phyloP scores from a whole-genome alignment of 1,139 yeast species.

The Petasospora fabianii region DNA sequence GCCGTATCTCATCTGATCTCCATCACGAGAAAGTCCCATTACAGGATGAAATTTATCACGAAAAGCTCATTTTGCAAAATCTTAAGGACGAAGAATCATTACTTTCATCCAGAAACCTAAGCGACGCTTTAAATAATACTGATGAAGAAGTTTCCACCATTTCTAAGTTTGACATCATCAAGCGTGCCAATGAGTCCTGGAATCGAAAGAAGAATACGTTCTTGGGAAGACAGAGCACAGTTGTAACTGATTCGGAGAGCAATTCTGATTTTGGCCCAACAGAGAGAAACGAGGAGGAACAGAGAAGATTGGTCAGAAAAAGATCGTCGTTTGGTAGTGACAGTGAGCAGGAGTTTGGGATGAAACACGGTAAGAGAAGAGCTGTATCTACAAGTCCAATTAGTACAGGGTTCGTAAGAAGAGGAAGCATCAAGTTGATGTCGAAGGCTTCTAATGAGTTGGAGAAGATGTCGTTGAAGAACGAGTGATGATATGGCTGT shows the following conservation, averaged over 20 bases:
- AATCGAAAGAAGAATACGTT: conserved; percentile 20
- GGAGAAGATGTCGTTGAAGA: conserved; percentile 29
- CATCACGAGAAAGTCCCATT: conserved; percentile 23
- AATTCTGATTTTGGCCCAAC: conserved; percentile 1
- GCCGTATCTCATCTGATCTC: conserved; percentile 23
- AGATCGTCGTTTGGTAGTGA: conserved; percentile 18
- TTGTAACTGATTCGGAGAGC: not conserved
- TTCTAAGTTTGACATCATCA: conserved; percentile 25
- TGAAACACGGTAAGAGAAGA: conserved; percentile 19
- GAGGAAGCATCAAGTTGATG: conserved; percentile 26
- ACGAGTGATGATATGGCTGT: conserved; percentile 1
- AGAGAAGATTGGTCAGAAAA: conserved; percentile 16
- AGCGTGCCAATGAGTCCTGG: conserved; percentile 27
- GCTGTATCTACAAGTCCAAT: conserved; percentile 28
- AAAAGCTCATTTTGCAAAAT: conserved; percentile 23
- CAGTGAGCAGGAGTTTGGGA: conserved; percentile 1
- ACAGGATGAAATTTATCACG: conserved; percentile 25
- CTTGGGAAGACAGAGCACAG: not conserved
- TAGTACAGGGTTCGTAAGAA: conserved; percentile 15
- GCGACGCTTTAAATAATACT: conserved; percentile 8
- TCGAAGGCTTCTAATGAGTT: conserved; percentile 23
- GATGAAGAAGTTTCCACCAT: conserved; percentile 7
- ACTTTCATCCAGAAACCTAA: conserved; percentile 13
- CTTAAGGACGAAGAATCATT: conserved; percentile 22
- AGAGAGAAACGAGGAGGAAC: conserved; percentile 8